Conservation (phyloP, 2,329 filamentous ascomycete genomes). For the Alternaria hordeiaustralica region DNA sequence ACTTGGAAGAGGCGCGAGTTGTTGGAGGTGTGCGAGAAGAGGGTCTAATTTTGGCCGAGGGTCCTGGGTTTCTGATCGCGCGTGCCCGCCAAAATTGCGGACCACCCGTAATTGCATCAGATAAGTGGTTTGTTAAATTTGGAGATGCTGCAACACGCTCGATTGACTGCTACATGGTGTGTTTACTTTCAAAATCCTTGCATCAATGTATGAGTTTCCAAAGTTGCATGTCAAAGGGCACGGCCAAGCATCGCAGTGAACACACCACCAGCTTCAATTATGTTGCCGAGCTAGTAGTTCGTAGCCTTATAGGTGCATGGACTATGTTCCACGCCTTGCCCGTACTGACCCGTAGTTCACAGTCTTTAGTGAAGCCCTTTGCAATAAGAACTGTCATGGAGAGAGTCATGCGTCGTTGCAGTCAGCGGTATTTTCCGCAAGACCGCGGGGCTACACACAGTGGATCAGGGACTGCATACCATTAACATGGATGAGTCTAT, state of each 20-base stretch:
- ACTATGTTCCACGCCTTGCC: neutral
- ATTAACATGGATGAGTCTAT: conserved; percentile 9
- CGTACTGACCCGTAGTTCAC: neutral
- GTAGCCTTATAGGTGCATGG: neutral
- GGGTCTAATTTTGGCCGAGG: conserved; percentile 36
- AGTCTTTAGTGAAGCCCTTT: neutral
- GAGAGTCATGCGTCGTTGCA: conserved; percentile 9
- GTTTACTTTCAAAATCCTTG: neutral
- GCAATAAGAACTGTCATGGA: neutral
- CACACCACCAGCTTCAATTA: neutral
- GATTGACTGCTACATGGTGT: neutral
- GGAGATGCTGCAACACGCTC: neutral
- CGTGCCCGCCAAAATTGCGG: conserved; percentile 11
- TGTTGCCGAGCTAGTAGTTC: neutral
- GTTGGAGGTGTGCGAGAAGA: conserved; percentile 22
- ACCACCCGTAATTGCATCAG: conserved; percentile 18
- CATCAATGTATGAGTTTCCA: neutral
- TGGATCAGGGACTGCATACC: conserved; percentile 12
- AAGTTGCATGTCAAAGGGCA: neutral
- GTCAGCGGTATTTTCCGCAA: conserved; percentile 1
- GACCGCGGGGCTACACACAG: conserved; percentile 3
- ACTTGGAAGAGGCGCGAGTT: conserved; percentile 13
- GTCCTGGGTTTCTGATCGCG: conserved; percentile 19
- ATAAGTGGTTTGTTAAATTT: conserved; percentile 10
- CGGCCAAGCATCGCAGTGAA: neutral